Evolutionary conservation across 768 basidiomycete species (phyloP).

Genomic region (Strobilomyces echinocephalus): DNA sequence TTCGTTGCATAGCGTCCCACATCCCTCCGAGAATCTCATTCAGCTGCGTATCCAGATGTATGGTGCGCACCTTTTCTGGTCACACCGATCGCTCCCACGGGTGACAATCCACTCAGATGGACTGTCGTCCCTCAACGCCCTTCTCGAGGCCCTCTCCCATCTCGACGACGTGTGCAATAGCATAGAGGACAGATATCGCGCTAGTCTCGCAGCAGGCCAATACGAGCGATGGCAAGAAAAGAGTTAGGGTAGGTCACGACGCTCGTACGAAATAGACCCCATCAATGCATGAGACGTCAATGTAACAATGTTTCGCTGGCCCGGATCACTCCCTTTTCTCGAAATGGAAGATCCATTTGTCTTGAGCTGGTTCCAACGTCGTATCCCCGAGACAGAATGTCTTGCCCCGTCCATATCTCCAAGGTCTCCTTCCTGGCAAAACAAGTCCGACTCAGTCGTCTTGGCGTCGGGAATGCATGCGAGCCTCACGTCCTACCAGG

Average conservation of each 20-base stretch:
- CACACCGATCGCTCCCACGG: background rate
- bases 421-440: constrained; percentile 21
- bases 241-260: constrained; percentile 34
- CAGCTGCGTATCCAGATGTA: constrained; percentile 99
- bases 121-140: constrained; percentile 78
- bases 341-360: constrained; percentile 28
- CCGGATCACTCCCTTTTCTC: constrained; percentile 4
- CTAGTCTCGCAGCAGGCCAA: constrained; percentile 48
- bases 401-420: constrained; percentile 28
- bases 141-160: constrained; percentile 70
- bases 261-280: background rate
- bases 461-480: background rate
- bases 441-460: constrained; percentile 4
- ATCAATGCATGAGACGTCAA: background rate
- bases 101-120: constrained; percentile 51
- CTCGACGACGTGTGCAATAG: constrained; percentile 72
- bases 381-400: constrained; percentile 19
- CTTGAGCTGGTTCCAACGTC: constrained; percentile 17
- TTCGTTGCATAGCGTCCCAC: constrained; percentile 47
- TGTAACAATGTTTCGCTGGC: background rate
- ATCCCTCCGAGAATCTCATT: constrained; percentile 95
- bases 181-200: constrained; percentile 64
- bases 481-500: constrained; percentile 17
- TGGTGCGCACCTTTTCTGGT: constrained; percentile 51
- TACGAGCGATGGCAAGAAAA: constrained; percentile 70